A percentile compares a stretch with the other conserved stretches of the same genome.
Conservation (phyloP, 257 asterid species). For the Lantana camara region DNA sequence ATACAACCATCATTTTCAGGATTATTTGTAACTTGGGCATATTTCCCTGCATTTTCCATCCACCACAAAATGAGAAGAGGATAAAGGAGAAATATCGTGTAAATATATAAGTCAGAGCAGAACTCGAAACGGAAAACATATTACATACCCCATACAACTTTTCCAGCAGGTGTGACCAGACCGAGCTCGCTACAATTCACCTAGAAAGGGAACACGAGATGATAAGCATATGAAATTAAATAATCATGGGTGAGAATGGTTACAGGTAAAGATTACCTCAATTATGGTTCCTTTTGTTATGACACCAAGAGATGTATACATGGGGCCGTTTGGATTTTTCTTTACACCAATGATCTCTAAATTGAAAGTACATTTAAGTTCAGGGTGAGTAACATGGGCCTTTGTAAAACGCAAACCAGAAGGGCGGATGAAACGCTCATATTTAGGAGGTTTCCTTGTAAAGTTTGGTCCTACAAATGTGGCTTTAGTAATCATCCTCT, state of each 20-base stretch:
- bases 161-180: constrained; percentile 96
- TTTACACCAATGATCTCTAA: constrained; percentile 92
- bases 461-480: constrained; percentile 92
- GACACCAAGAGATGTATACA: constrained; percentile 96
- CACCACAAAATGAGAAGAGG: neutral
- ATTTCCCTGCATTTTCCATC: constrained; percentile 67
- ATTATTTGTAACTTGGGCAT: constrained; percentile 94
- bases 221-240: neutral
- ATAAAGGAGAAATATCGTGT: too few species aligned
- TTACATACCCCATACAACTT: constrained; percentile 98
- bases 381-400: constrained; percentile 97
- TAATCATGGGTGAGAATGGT: neutral
- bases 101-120: too few species aligned
- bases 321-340: constrained; percentile 95
- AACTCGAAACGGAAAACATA: constrained; percentile 29
- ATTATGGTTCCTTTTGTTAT: constrained; percentile 87
- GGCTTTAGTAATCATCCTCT: constrained; percentile 98
- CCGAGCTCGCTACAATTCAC: constrained; percentile 95
- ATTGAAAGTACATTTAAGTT: constrained; percentile 89
- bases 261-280: constrained; percentile 53
- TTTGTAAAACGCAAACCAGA: constrained; percentile 86
- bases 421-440: constrained; percentile 95
- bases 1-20: constrained; percentile 98
- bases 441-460: constrained; percentile 96
- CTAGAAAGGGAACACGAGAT: constrained; percentile 34